Evolutionary conservation across 2,329 filamentous ascomycete species (phyloP).

Genomic region (Stagonosporopsis vannaccii): DNA sequence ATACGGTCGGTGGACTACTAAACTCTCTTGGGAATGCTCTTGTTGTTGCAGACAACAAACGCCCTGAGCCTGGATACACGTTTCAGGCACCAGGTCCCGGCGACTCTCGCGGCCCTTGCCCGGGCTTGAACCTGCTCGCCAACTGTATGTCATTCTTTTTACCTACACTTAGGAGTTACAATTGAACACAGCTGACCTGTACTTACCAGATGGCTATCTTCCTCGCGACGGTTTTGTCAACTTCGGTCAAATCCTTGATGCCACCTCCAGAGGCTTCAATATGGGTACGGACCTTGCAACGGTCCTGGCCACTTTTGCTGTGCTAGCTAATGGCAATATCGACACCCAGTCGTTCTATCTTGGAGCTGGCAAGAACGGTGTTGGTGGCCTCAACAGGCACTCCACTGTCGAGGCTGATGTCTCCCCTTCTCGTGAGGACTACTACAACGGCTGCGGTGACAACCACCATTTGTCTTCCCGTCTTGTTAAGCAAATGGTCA

Average conservation of each 20-base stretch:
- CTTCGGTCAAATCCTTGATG: constrained; percentile 24
- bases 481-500: constrained; percentile 25
- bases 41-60: constrained; percentile 25
- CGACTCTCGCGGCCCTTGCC: constrained; percentile 53
- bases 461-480: constrained; percentile 52
- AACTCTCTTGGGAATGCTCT: constrained; percentile 28
- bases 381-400: constrained; percentile 49
- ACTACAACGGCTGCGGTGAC: constrained; percentile 47
- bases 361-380: constrained; percentile 27
- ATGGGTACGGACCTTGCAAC: constrained; percentile 39
- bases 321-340: constrained; percentile 31
- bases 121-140: constrained; percentile 61
- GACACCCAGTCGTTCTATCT: constrained; percentile 30
- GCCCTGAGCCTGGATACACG: constrained; percentile 29
- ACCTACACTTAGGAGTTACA: not conserved
- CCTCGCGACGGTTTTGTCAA: constrained; percentile 52
- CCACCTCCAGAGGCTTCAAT: constrained; percentile 30
- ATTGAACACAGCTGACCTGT: not conserved
- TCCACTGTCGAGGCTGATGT: constrained; percentile 50
- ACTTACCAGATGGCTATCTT: constrained; percentile 51
- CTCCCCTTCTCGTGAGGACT: constrained; percentile 46
- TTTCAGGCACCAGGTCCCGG: constrained; percentile 25
- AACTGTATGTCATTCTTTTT: constrained; percentile 43
- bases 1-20: constrained; percentile 23
- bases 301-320: constrained; percentile 39